Evolutionary conservation across 805 yeast species (phyloP).

Genomic region (Wickerhamomyces hampshirensis): DNA sequence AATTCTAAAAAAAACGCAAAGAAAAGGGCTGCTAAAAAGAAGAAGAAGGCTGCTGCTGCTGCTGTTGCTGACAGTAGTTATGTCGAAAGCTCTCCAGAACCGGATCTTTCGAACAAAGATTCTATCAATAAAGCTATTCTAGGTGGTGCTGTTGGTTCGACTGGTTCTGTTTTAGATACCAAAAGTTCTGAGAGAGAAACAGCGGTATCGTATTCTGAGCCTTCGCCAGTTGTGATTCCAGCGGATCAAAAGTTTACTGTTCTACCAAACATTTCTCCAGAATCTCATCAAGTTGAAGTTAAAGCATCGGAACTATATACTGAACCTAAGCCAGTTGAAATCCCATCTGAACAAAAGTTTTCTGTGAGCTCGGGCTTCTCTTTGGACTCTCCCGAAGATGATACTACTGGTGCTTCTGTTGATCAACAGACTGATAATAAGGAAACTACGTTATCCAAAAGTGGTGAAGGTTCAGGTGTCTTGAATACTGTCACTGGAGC

Average conservation of each 20-base stretch:
- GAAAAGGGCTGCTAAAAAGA: slow-evolving; percentile 20
- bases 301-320: no score
- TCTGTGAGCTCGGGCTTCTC: slow-evolving; percentile 10
- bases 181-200: not conserved
- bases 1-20: slow-evolving; percentile 21
- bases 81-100: slow-evolving; percentile 9
- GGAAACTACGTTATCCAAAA: not conserved
- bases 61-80: slow-evolving; percentile 4
- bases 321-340: slow-evolving; percentile 15
- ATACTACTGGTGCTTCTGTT: not conserved
- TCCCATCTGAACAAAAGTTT: slow-evolving; percentile 19
- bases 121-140: not conserved
- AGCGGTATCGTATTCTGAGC: not conserved
- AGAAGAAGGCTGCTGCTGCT: slow-evolving; percentile 15
- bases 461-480: slow-evolving; percentile 2
- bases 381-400: slow-evolving; percentile 4
- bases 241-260: slow-evolving; percentile 16
- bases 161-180: not conserved
- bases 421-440: not conserved
- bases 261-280: slow-evolving; percentile 8
- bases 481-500: slow-evolving; percentile 5
- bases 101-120: slow-evolving; percentile 8
- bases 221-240: slow-evolving; percentile 9
- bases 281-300: slow-evolving; percentile 6
- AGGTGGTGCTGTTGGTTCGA: not conserved